Base-by-base conservation (phyloP, 2,329 filamentous ascomycete species). In the Oidium heveae region DNA sequence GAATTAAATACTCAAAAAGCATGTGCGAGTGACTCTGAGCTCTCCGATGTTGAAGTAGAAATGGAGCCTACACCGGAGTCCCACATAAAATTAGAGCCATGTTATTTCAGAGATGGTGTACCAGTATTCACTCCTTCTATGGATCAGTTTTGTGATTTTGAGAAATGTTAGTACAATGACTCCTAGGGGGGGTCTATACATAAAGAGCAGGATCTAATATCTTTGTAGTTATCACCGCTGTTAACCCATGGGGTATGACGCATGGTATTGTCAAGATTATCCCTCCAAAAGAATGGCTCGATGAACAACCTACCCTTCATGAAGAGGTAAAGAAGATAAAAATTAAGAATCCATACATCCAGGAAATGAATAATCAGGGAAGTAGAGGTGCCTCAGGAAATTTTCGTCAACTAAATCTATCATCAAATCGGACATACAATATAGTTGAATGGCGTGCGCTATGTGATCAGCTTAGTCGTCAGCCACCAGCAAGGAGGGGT, bases 181-280 rank as follows among this genome's bases (percentile, higher is more conserved):
- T 32, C 28, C 9, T 8, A 4, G 9, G 28, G 28, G 16, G 16
- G 2, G 10, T 4, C 16, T 13, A 22, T 28, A 24, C 2, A 49
- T 12, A 32, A 24, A 18, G 22, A 54, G 3, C 39, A 33, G 28
- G 10, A 53, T 53, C 62, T 62, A 60, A 62, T 50, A 47, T 22
- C n/a, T 37, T 32, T 52, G 37, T 57, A 82, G 77, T 82, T 28
- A 51, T 51, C 74, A 78, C 80, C 16, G 64, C 88, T 86, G 68
- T 98, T 58, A 86, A 98, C 67, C 78, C 80, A 59, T 94, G 94
- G 66, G 91, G 91, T 63, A 98, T 98, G 91, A 86, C 86, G 68
- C 91, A 87, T 22, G 91, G 91, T 37, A 95, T 98, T 62, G 80
- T 96, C 65, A 96, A 98, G 70, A 83, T 98, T 56, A 82, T 96